Conservation (phyloP, 331 rosid species). For the Phaseolus coccineus region DNA sequence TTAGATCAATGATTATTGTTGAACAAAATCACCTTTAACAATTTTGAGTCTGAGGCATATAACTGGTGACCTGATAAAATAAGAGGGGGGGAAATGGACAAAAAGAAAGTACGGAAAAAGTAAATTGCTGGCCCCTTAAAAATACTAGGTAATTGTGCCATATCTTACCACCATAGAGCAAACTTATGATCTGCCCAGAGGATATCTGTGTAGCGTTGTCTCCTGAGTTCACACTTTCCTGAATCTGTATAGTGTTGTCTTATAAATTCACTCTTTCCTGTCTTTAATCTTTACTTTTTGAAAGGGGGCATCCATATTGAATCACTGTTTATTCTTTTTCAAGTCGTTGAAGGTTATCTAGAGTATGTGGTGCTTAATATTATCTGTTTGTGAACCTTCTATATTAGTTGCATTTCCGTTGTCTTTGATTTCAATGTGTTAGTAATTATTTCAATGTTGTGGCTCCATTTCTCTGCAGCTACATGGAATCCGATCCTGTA, state of each 20-base stretch:
- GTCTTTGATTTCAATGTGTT: conserved; percentile 20
- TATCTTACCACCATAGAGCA: background rate
- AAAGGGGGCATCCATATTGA: background rate
- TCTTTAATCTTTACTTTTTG: background rate
- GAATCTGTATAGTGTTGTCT: background rate
- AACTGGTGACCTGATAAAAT: background rate
- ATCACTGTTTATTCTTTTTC: background rate
- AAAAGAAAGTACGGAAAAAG: background rate
- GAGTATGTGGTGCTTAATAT: conserved; percentile 12
- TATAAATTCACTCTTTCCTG: conserved; percentile 1
- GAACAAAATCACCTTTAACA: background rate
- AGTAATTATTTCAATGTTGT: conserved; percentile 19
- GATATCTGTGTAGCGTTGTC: background rate
- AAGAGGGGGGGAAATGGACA: background rate
- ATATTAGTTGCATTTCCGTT: conserved; percentile 15
- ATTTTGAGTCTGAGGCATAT: background rate
- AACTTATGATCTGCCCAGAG: background rate
- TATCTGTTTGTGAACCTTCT: conserved; percentile 17
- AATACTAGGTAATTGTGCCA: background rate
- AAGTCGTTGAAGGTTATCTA: conserved; percentile 28
- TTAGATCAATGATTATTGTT: background rate
- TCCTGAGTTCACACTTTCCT: background rate
- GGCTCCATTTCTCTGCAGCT: conserved; percentile 49
- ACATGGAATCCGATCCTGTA: conserved; percentile 72
- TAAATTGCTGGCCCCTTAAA: background rate